These are phyloP conservation scores for Botryotinia globosa DNA, from an alignment of 2,329 filamentous ascomycete genomes.

Conservation along the genomic window DNA sequence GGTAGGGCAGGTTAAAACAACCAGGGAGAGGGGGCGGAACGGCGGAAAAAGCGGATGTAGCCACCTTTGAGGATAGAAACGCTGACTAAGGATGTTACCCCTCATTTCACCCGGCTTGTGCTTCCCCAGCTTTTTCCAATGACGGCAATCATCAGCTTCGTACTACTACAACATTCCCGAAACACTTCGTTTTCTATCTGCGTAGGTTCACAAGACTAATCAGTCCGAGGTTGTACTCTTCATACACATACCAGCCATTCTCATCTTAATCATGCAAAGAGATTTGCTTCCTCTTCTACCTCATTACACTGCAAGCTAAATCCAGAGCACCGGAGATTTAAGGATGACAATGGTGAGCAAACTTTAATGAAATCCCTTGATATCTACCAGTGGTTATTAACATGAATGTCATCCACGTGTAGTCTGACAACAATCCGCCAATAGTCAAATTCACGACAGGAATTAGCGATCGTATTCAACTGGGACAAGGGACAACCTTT, in stretches of 20 bases:
- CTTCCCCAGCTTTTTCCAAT: background rate
- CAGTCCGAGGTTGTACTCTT: background rate
- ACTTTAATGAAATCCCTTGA: background rate
- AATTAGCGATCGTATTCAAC: constrained; percentile 27
- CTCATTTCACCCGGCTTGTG: constrained; percentile 5
- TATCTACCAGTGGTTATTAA: background rate
- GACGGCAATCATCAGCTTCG: background rate
- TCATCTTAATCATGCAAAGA: constrained; percentile 14
- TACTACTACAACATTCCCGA: background rate
- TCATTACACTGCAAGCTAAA: constrained; percentile 12
- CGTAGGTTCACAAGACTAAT: background rate
- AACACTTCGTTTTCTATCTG: background rate
- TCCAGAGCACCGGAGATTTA: background rate
- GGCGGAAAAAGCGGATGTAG: background rate
- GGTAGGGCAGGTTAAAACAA: background rate
- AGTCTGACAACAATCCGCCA: constrained; percentile 5
- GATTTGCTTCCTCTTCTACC: background rate
- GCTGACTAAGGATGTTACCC: background rate
- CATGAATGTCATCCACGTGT: constrained; percentile 11
- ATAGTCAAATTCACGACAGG: constrained; percentile 5
- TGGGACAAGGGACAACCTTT: constrained; percentile 36
- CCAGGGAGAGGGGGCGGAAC: background rate
- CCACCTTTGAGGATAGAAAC: background rate
- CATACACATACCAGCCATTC: constrained; percentile 6
- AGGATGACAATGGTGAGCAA: constrained; percentile 7